These are phyloP conservation scores for Cercospora sp. DNA, from an alignment of 2,329 filamentous ascomycete genomes.

Conservation along the genomic window DNA sequence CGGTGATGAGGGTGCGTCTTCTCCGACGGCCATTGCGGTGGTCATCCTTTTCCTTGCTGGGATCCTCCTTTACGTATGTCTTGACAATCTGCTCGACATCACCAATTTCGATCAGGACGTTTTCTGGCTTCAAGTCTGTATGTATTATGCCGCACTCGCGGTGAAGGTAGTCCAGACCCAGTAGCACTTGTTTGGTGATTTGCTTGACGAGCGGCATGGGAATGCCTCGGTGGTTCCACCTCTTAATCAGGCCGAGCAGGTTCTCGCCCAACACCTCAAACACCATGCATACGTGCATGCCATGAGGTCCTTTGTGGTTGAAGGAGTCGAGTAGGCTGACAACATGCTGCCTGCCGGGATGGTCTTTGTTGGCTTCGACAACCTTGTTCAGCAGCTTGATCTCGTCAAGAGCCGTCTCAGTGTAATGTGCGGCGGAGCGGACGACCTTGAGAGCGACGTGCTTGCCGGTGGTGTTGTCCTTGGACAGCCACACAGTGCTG, in stretches of 20 bases:
- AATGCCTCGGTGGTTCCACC: constrained; percentile 96
- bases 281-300: constrained; percentile 97
- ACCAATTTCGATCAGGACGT: constrained; percentile 97
- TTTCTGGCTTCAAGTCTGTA: constrained; percentile 95
- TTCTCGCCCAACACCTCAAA: constrained; percentile 98
- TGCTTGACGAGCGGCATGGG: constrained; percentile 96
- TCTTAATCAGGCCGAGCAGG: constrained; percentile 90
- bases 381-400: constrained; percentile 98
- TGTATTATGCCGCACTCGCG: constrained; percentile 99
- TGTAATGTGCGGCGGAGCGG: constrained; percentile 95
- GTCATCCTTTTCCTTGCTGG: constrained; percentile 70
- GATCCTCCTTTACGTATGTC: constrained; percentile 84
- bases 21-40: constrained; percentile 88
- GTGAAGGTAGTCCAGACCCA: constrained; percentile 94
- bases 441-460: constrained; percentile 98
- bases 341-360: constrained; percentile 91
- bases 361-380: constrained; percentile 89
- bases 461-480: constrained; percentile 84
- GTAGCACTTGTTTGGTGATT: constrained; percentile 95
- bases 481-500: constrained; percentile 86
- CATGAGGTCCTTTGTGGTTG: constrained; percentile 95
- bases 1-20: constrained; percentile 90
- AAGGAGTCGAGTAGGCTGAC: constrained; percentile 96
- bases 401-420: constrained; percentile 97
- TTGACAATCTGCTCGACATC: constrained; percentile 99